A percentile compares a stretch with the other conserved stretches of the same genome.
These are phyloP conservation scores for Cinchona pubescens DNA, from an alignment of 257 asterid species.

Conservation along the genomic window DNA sequence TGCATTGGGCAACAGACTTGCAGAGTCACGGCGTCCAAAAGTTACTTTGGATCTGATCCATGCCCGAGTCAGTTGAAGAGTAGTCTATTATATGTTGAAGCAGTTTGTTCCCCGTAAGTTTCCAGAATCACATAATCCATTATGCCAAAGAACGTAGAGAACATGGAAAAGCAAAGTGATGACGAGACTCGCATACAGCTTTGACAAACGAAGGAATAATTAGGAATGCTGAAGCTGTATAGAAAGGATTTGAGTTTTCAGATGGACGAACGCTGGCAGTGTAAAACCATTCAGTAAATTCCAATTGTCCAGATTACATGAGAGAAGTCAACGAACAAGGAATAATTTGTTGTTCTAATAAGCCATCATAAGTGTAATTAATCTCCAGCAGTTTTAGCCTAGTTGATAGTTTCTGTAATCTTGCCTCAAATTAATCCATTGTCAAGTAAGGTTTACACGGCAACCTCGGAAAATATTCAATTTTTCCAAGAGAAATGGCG, in stretches of 20 bases:
- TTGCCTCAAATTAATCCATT: neutral
- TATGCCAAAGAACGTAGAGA: neutral
- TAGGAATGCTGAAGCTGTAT: neutral
- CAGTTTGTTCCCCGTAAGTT: constrained; percentile 34
- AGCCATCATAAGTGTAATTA: constrained; percentile 1
- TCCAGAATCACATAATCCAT: neutral
- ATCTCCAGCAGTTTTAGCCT: neutral
- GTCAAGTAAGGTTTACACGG: too few species aligned
- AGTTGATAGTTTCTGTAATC: neutral
- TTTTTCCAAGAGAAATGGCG: too few species aligned
- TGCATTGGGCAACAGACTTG: constrained; percentile 54
- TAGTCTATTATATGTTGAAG: constrained; percentile 49
- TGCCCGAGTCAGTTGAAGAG: constrained; percentile 55
- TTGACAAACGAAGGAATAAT: neutral
- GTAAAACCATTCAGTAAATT: neutral
- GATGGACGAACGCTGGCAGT: neutral
- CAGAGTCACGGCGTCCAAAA: constrained; percentile 39
- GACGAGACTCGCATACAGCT: neutral
- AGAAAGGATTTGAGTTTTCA: neutral
- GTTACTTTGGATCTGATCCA: constrained; percentile 52
- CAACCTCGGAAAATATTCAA: neutral
- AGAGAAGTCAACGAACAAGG: neutral
- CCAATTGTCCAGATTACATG: neutral
- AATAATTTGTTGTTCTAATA: neutral
- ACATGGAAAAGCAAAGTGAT: neutral